phyloP scores from a whole-genome alignment of 2,329 filamentous ascomycete species.

The Cytospora mali region DNA sequence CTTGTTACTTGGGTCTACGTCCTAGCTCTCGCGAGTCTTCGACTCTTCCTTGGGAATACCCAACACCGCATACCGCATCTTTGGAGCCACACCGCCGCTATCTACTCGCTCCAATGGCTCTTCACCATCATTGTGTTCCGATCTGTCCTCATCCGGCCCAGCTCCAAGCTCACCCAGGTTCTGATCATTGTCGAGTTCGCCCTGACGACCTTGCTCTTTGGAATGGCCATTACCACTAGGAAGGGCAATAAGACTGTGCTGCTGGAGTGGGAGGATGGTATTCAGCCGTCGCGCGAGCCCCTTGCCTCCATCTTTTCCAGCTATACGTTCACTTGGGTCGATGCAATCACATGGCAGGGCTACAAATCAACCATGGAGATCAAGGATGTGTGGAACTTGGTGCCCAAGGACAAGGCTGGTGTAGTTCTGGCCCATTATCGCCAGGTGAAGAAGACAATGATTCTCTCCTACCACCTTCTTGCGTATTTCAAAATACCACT shows the following conservation, averaged over 20 bases:
- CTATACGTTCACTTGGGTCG: slow-evolving; percentile 87
- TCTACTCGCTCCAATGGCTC: slow-evolving; percentile 84
- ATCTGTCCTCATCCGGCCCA: slow-evolving; percentile 78
- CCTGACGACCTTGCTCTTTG: slow-evolving; percentile 72
- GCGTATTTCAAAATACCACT: slow-evolving; percentile 81
- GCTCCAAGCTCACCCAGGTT: slow-evolving; percentile 61
- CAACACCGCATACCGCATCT: slow-evolving; percentile 70
- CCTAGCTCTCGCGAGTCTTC: slow-evolving; percentile 69
- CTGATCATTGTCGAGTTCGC: slow-evolving; percentile 75
- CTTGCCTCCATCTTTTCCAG: slow-evolving; percentile 87
- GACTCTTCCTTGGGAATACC: slow-evolving; percentile 67
- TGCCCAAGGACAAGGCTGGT: slow-evolving; percentile 85
- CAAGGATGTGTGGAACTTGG: slow-evolving; percentile 86
- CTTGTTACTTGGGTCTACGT: slow-evolving; percentile 82
- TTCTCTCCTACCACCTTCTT: slow-evolving; percentile 77
- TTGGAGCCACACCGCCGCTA: slow-evolving; percentile 89
- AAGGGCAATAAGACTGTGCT: slow-evolving; percentile 90
- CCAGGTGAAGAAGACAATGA: slow-evolving; percentile 78
- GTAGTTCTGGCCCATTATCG: slow-evolving; percentile 80
- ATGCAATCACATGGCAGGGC: slow-evolving; percentile 84
- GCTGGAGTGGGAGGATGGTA: slow-evolving; percentile 84
- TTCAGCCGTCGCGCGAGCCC: slow-evolving; percentile 85
- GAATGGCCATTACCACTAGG: slow-evolving; percentile 77
- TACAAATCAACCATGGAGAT: slow-evolving; percentile 85
- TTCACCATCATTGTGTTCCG: slow-evolving; percentile 78